Evolutionary conservation across 176 grass and related monocot genomes (phyloP).

Genomic region (Neostapfia colusana): DNA sequence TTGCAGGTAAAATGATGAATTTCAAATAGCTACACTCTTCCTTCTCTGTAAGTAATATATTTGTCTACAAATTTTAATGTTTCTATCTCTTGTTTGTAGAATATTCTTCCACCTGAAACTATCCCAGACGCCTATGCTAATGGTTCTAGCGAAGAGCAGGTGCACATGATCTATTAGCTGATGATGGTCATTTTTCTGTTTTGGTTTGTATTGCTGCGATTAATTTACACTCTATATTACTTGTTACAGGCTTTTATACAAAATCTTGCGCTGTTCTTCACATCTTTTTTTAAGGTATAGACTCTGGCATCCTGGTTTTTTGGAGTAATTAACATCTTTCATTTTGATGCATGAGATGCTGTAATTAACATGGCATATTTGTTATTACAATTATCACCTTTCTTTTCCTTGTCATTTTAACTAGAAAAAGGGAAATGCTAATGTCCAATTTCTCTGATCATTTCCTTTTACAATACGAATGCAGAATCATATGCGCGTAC

Average conservation of each 20-base stretch:
- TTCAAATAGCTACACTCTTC: constrained; percentile 19
- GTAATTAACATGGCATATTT: too few relatives aligned
- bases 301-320: constrained; percentile 1
- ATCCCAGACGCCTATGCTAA: constrained; percentile 94
- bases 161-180: constrained; percentile 21
- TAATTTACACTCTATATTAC: constrained; percentile 2
- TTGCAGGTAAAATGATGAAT: constrained; percentile 64
- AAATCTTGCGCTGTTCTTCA: constrained; percentile 95
- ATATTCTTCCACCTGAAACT: constrained; percentile 79
- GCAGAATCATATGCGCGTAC: constrained; percentile 81
- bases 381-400: not conserved
- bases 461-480: constrained; percentile 9
- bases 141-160: constrained; percentile 96
- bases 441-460: constrained; percentile 22
- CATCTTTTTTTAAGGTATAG: constrained; percentile 93
- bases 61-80: not conserved
- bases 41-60: constrained; percentile 15
- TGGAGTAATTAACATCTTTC: not conserved
- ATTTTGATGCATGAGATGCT: constrained; percentile 4
- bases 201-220: not conserved
- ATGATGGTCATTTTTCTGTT: not conserved
- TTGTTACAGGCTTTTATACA: constrained; percentile 85
- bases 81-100: constrained; percentile 51
- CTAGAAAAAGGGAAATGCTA: not conserved
- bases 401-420: not conserved